Conservation (phyloP, 2,329 filamentous ascomycete genomes). For the Trichoderma citrinoviride region DNA sequence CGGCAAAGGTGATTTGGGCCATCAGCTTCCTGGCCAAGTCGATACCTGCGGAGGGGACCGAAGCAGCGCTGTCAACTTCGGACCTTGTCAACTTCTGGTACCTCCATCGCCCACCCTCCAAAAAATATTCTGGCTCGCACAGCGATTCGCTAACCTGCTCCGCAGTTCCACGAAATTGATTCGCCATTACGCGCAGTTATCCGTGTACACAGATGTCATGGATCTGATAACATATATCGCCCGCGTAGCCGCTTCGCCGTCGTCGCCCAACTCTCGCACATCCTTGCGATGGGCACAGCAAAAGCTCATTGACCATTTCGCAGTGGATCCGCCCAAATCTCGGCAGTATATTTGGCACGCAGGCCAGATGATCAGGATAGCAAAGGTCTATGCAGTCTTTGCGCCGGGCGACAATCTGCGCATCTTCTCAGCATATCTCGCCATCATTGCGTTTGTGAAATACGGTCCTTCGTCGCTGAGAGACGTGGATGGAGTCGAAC, state of each 20-base stretch:
- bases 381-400: conserved; percentile 32
- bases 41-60: neutral
- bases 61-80: conserved; percentile 21
- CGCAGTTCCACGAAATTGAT: conserved; percentile 26
- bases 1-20: conserved; percentile 22
- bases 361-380: conserved; percentile 32
- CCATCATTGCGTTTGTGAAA: conserved; percentile 30
- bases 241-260: conserved; percentile 25
- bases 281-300: conserved; percentile 27
- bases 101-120: neutral
- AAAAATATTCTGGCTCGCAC: neutral
- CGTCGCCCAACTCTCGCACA: neutral
- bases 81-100: conserved; percentile 35
- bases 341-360: conserved; percentile 33
- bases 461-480: conserved; percentile 24
- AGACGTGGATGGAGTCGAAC: neutral
- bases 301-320: conserved; percentile 27
- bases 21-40: conserved; percentile 22
- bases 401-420: conserved; percentile 35
- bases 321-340: conserved; percentile 24
- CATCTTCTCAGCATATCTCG: conserved; percentile 35
- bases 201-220: conserved; percentile 30
- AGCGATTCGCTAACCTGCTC: neutral
- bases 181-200: conserved; percentile 33
- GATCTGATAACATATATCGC: conserved; percentile 34